Conservation (phyloP, 305 asterid species). For the Ilex paraguariensis region DNA sequence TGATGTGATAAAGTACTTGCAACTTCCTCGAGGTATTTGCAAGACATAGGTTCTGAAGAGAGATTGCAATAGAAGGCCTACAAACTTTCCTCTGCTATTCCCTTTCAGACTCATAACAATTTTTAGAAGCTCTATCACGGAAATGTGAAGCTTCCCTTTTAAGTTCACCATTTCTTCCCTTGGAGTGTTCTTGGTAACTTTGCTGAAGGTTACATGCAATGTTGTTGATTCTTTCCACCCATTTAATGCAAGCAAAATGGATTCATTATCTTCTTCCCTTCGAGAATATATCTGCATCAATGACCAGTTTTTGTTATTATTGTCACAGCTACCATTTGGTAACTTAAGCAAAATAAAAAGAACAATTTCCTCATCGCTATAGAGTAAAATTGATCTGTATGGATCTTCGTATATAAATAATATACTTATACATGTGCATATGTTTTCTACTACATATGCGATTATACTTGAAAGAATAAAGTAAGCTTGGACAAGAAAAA, state of each 20-base stretch:
- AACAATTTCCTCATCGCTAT: too few relatives aligned
- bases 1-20: conserved; percentile 9
- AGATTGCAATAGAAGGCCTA: conserved; percentile 24
- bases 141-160: conserved; percentile 40
- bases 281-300: conserved; percentile 38
- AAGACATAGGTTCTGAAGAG: conserved; percentile 39
- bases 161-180: conserved; percentile 16
- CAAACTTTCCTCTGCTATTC: conserved; percentile 20
- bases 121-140: conserved; percentile 34
- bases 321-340: too few relatives aligned
- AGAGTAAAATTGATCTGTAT: too few relatives aligned
- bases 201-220: conserved; percentile 30
- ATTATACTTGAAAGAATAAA: too few relatives aligned
- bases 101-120: conserved; percentile 28
- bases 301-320: too few relatives aligned
- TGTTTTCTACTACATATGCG: too few relatives aligned
- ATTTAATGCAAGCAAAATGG: conserved; percentile 33
- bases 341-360: too few relatives aligned
- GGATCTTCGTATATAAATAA: too few relatives aligned
- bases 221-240: conserved; percentile 48
- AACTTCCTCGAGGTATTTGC: conserved; percentile 34
- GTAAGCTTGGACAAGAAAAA: too few relatives aligned
- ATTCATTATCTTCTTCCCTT: conserved; percentile 47
- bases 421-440: too few relatives aligned
- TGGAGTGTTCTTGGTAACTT: conserved; percentile 14